Evolutionary conservation across 2,329 filamentous ascomycete species (phyloP), one percentile per base, ranked within the genome.

Genomic region (Aureobasidium vineae): DNA sequence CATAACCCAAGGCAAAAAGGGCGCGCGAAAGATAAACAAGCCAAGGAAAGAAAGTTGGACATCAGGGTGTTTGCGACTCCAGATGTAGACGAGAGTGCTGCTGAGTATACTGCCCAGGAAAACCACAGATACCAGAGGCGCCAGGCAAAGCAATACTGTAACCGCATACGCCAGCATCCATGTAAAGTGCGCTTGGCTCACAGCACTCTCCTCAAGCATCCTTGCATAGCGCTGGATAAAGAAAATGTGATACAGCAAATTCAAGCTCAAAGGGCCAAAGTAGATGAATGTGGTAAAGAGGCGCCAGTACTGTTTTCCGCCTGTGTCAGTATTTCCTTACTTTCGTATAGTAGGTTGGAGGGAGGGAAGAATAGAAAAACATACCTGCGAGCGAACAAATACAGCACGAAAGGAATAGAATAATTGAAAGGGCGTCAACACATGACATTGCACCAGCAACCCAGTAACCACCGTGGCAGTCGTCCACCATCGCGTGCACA

Each of bases 161-260:
- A 88, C 92, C 66, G 92, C 89, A 77, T 96, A 98, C 63, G 95
- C 82, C 1, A 99, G 84, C 21, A 99, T 84, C 93, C 94, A 99
- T 6, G 92, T 92, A 81, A 97, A 99, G 75, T 96, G 90, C 3
- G 95, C 95, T 1, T 94, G 90, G 5, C 91, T 96, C 47, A 92
- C 91, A n/a, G 92, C 92, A 0, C 91, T 92, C 78, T 98, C 94
- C 79, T 99, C 95, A 54, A 99, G 86, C 50, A 98, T 89, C 60
- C 95, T 90, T 7, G 94, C 93, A 78, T 99, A 99, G 66, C 95
- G 90, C 77, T 97, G 93, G 67, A 97, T 88, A 80, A 99, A 99
- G 85, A 97, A 99, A 77, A 98, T 90, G 78, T 98, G 94, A 82
- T 97, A 98, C 72, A 98, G 84, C 47, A 99, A 88, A 77, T 98